Evolutionary conservation across 176 grass and related monocot species (phyloP).

Genomic region (Carex kokanica): DNA sequence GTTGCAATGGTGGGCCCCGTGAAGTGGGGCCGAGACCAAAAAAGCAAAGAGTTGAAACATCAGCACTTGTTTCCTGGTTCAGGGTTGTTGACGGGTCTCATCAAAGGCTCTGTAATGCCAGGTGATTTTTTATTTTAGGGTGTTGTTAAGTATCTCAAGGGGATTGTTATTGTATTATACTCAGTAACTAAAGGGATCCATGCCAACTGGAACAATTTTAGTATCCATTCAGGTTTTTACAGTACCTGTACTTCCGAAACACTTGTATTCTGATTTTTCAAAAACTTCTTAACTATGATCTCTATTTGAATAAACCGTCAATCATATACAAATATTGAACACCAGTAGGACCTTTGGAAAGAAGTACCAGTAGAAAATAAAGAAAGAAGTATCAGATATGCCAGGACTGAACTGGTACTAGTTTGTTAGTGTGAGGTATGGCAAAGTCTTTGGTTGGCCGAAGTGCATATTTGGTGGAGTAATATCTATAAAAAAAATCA

Average conservation of each 20-base stretch:
- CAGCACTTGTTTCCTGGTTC: slow-evolving; percentile 27
- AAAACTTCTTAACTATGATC: not conserved
- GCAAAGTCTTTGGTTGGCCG: not conserved
- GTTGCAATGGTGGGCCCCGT: not conserved
- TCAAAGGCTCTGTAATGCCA: slow-evolving; percentile 21
- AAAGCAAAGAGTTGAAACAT: slow-evolving; percentile 23
- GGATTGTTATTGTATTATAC: not conserved
- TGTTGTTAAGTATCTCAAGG: not conserved
- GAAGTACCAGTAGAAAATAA: not conserved
- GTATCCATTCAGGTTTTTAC: not conserved
- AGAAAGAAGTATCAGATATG: not conserved
- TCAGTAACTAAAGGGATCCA: not conserved
- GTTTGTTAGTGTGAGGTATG: not conserved
- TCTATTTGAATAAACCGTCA: not conserved
- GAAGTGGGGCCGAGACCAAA: slow-evolving; percentile 18
- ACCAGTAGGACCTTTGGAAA: not conserved
- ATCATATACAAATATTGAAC: not conserved
- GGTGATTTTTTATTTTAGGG: slow-evolving; percentile 19
- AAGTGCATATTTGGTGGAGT: not conserved
- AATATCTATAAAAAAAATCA: not conserved
- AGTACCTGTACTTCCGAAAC: not conserved
- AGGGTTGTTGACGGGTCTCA: slow-evolving; percentile 22
- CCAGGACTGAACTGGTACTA: not conserved
- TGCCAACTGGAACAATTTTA: not conserved
- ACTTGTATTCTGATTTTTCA: not conserved